Evolutionary conservation across 148 eudicot species (phyloP), one percentile per base, ranked within the genome.

Genomic region (Cornus kousa): DNA sequence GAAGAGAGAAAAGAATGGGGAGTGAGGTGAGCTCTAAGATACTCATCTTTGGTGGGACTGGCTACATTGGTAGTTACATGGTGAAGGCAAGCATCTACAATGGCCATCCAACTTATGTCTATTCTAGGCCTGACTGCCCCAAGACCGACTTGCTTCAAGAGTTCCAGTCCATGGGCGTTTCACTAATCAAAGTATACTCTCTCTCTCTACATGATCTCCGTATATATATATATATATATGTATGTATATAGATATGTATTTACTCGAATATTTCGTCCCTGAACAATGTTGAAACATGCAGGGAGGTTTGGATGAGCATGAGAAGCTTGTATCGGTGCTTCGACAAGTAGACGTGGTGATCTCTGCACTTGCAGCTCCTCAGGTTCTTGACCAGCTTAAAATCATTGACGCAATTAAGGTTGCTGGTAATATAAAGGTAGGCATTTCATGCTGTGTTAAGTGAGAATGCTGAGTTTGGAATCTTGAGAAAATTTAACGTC

Each of bases 91-190:
- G 82, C 82, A 67, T 80, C 68, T 73, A 35, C 53, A 31, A 67
- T 23, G 82, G 82, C 5, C 78, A 74, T 66, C 78, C 82, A 6
- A 80, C 82, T 80, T 80, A 73, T 68, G 78, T 80, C n/a, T 80
- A 65, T 50, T 48, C 82, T 22, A 67, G 82, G 68, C 82, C 78
- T 5, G 10, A 80, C 62, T 80, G 78, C 7, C 14, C 59, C 37
- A 80, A 80, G 57, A 74, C 35, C 0, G 73, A 80, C 20, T 50
- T 68, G n/a, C 67, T 80, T n/a, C 24, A 32, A n/a, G 73, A 80
- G 35, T 31, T 80, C 31, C 57, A 74, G 40, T 74, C 82, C 67
- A 73, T 67, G 55, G 78, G 78, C 4, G 82, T 76, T 28, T 53
- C 48, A 16, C 35, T 79, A 8, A 67, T 80, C 55, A 80, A 67